Conservation (phyloP, 768 basidiomycete species). For the Tylopilus rubrobrunneus region DNA sequence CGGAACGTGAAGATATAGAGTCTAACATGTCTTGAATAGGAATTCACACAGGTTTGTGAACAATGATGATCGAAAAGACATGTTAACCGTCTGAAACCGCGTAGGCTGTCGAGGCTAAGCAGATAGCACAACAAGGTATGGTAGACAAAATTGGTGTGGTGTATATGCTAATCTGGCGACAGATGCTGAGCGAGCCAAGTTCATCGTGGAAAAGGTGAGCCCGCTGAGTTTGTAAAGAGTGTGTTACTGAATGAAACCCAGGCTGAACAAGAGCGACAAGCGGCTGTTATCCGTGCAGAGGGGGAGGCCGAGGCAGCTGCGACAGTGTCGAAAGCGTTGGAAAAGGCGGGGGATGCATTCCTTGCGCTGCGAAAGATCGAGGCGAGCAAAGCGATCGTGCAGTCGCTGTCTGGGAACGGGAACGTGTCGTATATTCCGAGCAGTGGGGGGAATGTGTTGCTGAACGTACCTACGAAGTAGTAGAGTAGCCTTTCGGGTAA, state of each 20-base stretch:
- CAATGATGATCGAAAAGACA: neutral
- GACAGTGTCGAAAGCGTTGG: slow-evolving; percentile 87
- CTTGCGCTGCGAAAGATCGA: slow-evolving; percentile 95
- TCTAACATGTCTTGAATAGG: slow-evolving; percentile 41
- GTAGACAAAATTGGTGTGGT: neutral
- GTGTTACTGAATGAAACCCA: slow-evolving; percentile 33
- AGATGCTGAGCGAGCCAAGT: slow-evolving; percentile 99
- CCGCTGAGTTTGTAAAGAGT: neutral
- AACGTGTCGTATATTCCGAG: slow-evolving; percentile 92
- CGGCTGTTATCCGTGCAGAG: slow-evolving; percentile 95
- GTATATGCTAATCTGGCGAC: slow-evolving; percentile 14
- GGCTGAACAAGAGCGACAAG: slow-evolving; percentile 99
- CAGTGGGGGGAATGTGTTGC: slow-evolving; percentile 71
- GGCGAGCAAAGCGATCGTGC: slow-evolving; percentile 95
- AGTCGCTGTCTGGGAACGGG: slow-evolving; percentile 70
- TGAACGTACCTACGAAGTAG: slow-evolving; percentile 68
- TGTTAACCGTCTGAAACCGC: neutral
- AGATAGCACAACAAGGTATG: slow-evolving; percentile 96
- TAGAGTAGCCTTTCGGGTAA: slow-evolving; percentile 15
- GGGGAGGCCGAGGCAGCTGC: slow-evolving; percentile 97
- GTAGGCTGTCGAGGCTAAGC: slow-evolving; percentile 97
- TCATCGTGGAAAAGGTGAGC: slow-evolving; percentile 94
- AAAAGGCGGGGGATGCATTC: slow-evolving; percentile 94
- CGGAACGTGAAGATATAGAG: neutral
- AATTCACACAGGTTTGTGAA: slow-evolving; percentile 67